Evolutionary conservation across 495 filamentous ascomycete genomes (phyloP), one percentile per base, ranked within the genome.

Genomic region (Copromyces sp.): DNA sequence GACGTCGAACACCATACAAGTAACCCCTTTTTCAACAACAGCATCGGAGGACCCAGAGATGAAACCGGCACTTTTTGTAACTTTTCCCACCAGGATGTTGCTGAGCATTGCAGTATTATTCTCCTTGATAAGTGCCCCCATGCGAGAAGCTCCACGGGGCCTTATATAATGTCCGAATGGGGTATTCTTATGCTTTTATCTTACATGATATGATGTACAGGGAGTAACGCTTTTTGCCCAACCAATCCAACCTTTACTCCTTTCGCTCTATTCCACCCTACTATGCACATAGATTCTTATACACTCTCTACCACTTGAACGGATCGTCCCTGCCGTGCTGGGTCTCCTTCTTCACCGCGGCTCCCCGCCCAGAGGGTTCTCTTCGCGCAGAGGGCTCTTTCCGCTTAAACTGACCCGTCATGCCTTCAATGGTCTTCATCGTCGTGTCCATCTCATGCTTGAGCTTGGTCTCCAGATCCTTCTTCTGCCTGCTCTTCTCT

Each of bases 381-480:
- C 35, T 37, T 5, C 2, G 35, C 35, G 35, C 35, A 37, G 24
- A 70, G 69, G 35, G 35, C 5, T 37, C 35, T 37, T 37, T 37
- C 35, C 35, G 35, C 2, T 0, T 37, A 37, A 5, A 37, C 38
- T 3, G 59, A 14, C 35, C 68, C 65, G 39, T 72, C 53, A 14
- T 65, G 5, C 16, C 24, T 37, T 20, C 69, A 39, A n/a, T 29
- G 47, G 14, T 71, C 68, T 41, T 74, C 37, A 61, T 74, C 65
- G 39, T 39, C 59, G 73, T 71, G 29, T 73, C 73, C 20, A 79
- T 68, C 70, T 74, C 44, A 20, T 68, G 41, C 32, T 75, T 41
- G 5, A 81, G 73, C 73, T 79, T 47, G 6, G 24, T 37, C 68
- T 75, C 73, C 14, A 75, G 20, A 71, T 72, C 38, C 17, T 53